These are phyloP conservation scores for Chaetomiaceae sp. DNA, from an alignment of 2,329 filamentous ascomycete species.

Conservation along the genomic window DNA sequence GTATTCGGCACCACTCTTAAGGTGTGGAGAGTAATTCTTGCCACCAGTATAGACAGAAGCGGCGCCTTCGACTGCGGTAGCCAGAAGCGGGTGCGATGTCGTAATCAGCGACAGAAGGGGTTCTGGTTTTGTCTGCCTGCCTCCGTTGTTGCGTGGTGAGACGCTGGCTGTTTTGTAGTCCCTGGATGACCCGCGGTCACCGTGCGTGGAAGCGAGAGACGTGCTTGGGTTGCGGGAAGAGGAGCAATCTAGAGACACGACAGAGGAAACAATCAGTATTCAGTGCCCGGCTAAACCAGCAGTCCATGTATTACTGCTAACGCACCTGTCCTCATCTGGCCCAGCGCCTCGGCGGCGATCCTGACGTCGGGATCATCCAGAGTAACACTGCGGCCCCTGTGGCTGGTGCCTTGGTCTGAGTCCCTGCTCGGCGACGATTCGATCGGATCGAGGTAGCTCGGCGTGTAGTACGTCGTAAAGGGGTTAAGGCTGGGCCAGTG, in stretches of 20 bases:
- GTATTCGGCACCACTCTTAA: slow-evolving; percentile 86
- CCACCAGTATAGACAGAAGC: slow-evolving; percentile 80
- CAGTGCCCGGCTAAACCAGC: not conserved
- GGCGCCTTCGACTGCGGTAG: slow-evolving; percentile 78
- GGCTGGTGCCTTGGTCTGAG: slow-evolving; percentile 42
- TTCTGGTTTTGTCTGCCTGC: slow-evolving; percentile 59
- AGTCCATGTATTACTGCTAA: slow-evolving; percentile 3
- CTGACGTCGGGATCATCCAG: slow-evolving; percentile 65
- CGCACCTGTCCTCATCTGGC: slow-evolving; percentile 69
- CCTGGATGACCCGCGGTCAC: slow-evolving; percentile 24
- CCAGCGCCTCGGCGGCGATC: slow-evolving; percentile 69
- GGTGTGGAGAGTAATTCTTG: slow-evolving; percentile 85
- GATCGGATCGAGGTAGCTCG: slow-evolving; percentile 40
- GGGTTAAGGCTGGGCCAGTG: slow-evolving; percentile 50
- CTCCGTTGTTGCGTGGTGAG: not conserved
- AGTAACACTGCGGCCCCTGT: slow-evolving; percentile 48
- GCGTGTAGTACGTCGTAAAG: slow-evolving; percentile 45
- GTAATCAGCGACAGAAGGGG: slow-evolving; percentile 83
- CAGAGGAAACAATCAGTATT: slow-evolving; percentile 21
- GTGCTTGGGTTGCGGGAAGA: slow-evolving; percentile 51
- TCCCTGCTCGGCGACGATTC: slow-evolving; percentile 49
- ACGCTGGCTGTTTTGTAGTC: slow-evolving; percentile 12
- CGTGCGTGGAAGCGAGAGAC: slow-evolving; percentile 36
- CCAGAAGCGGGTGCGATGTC: slow-evolving; percentile 80
- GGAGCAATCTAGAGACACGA: slow-evolving; percentile 53